Percentiles rank a stretch among this genome's conserved stretches.
Evolutionary conservation across 495 filamentous ascomycete species (phyloP).

Genomic region (Choiromyces venosus): DNA sequence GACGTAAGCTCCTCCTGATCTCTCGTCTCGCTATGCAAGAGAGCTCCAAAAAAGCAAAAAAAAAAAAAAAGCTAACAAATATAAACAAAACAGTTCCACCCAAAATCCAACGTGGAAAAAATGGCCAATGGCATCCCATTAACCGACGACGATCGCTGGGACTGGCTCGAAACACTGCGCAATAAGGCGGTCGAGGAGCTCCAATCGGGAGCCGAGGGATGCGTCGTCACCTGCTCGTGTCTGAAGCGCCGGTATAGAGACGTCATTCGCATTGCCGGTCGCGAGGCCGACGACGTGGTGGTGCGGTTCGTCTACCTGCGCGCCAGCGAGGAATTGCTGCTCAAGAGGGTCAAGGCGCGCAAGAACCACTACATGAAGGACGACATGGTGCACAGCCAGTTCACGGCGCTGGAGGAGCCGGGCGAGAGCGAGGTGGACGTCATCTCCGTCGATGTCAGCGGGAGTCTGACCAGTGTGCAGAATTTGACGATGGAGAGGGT

Average conservation of each 20-base stretch:
- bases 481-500: conserved; percentile 57
- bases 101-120: conserved; percentile 79
- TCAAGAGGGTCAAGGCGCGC: conserved; percentile 65
- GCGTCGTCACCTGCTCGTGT: conserved; percentile 92
- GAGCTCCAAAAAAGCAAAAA: no score
- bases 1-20: conserved; percentile 62
- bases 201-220: conserved; percentile 59
- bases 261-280: conserved; percentile 75
- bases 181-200: conserved; percentile 67
- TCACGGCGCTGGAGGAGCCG: conserved; percentile 77
- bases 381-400: conserved; percentile 92
- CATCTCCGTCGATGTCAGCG: conserved; percentile 72
- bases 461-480: conserved; percentile 60
- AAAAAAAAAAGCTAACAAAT: conserved; percentile 26
- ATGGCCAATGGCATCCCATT: conserved; percentile 83
- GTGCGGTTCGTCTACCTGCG: conserved; percentile 93
- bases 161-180: conserved; percentile 89
- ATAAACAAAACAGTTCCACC: conserved; percentile 71
- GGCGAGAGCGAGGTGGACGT: conserved; percentile 73
- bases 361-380: conserved; percentile 95
- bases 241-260: conserved; percentile 97
- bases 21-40: background rate
- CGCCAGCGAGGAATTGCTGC: conserved; percentile 65
- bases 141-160: conserved; percentile 95
- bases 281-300: conserved; percentile 60